Percentiles rank a stretch among this genome's conserved stretches.
phyloP scores from a whole-genome alignment of 1,139 yeast species.

The Arxiozyma slooffiae region DNA sequence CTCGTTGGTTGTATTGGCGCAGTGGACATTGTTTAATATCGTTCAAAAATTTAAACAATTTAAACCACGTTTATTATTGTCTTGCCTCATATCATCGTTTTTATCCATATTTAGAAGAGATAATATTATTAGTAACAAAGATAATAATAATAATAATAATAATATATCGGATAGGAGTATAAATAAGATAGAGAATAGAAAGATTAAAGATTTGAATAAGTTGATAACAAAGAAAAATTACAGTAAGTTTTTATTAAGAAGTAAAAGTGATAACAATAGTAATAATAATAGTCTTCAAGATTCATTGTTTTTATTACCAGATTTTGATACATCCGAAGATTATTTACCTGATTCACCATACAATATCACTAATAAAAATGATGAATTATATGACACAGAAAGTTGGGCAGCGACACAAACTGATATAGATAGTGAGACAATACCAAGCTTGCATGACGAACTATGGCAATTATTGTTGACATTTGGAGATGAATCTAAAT shows the following conservation, averaged over 20 bases:
- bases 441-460: slow-evolving; percentile 2
- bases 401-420: not conserved
- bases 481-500: slow-evolving; percentile 6
- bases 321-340: slow-evolving; percentile 41
- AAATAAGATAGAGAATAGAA: not conserved
- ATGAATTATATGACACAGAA: not conserved
- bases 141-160: not conserved
- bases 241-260: slow-evolving; percentile 16
- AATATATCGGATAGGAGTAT: not conserved
- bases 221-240: slow-evolving; percentile 24
- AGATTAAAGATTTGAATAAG: slow-evolving; percentile 15
- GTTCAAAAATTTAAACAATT: not conserved
- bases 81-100: not conserved
- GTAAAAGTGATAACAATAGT: not conserved
- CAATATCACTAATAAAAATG: not conserved
- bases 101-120: not conserved
- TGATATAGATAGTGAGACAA: not conserved
- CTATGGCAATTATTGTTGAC: slow-evolving; percentile 7
- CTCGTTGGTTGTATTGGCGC: not conserved
- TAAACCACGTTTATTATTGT: not conserved
- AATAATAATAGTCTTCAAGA: slow-evolving; percentile 6
- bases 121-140: no score
- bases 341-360: slow-evolving; percentile 17
- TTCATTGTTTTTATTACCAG: slow-evolving; percentile 30
- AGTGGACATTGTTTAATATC: not conserved